A percentile compares a stretch with the other conserved stretches of the same genome.
phyloP scores from a whole-genome alignment of 805 yeast species.

The Geotrichum ghanense region DNA sequence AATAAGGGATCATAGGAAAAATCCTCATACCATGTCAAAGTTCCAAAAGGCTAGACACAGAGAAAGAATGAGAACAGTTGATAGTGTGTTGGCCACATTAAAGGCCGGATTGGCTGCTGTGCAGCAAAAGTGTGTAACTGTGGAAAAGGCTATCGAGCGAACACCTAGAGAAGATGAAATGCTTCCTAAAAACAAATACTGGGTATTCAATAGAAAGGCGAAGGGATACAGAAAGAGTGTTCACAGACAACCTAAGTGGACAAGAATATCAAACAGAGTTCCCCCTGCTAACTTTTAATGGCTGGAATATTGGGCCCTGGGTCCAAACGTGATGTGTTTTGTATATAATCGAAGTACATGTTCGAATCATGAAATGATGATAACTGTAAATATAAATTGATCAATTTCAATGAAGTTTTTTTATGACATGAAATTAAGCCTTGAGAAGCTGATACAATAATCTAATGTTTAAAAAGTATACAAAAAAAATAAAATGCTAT shows the following conservation, averaged over 20 bases:
- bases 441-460: slow-evolving; percentile 4
- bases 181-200: slow-evolving; percentile 75
- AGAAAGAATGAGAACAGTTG: slow-evolving; percentile 72
- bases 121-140: slow-evolving; percentile 25
- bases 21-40: slow-evolving; percentile 66
- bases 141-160: slow-evolving; percentile 29
- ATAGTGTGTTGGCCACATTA: slow-evolving; percentile 58
- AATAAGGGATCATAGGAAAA: slow-evolving; percentile 39
- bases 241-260: slow-evolving; percentile 77
- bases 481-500: slow-evolving; percentile 2
- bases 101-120: slow-evolving; percentile 35
- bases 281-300: slow-evolving; percentile 59
- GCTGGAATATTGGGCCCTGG: too few relatives aligned
- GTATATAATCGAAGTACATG: too few relatives aligned
- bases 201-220: slow-evolving; percentile 65
- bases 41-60: slow-evolving; percentile 79
- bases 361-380: too few relatives aligned
- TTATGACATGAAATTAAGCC: slow-evolving; percentile 6
- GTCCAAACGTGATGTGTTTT: too few relatives aligned
- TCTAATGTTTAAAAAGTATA: too few relatives aligned
- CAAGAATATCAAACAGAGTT: slow-evolving; percentile 67
- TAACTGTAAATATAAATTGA: too few relatives aligned
- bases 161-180: slow-evolving; percentile 75
- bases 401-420: too few relatives aligned
- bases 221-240: slow-evolving; percentile 78